A percentile compares a stretch with the other conserved stretches of the same genome.
These are phyloP conservation scores for Penicillium odoratum DNA, from an alignment of 495 filamentous ascomycete genomes.

Conservation along the genomic window DNA sequence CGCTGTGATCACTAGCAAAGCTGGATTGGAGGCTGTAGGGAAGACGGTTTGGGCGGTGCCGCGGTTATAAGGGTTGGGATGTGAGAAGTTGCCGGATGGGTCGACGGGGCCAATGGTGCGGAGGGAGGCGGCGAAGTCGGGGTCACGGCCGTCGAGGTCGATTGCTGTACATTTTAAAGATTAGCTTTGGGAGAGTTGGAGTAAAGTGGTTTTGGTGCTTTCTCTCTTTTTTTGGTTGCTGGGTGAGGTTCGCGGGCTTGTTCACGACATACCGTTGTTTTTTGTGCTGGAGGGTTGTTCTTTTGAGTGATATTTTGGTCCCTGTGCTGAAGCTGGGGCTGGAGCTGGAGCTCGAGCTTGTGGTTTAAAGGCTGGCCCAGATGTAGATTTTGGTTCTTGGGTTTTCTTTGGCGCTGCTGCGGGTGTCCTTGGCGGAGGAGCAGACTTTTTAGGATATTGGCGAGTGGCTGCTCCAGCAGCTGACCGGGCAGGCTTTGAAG, in stretches of 20 bases:
- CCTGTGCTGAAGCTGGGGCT: conserved; percentile 27
- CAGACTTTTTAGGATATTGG: conserved; percentile 55
- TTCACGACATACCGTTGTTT: conserved; percentile 31
- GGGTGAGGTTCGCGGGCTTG: not conserved
- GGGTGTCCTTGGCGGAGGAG: conserved; percentile 32
- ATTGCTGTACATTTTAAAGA: conserved; percentile 48
- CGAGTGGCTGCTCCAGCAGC: conserved; percentile 52
- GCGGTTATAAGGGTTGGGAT: conserved; percentile 48
- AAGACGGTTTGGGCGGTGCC: conserved; percentile 39
- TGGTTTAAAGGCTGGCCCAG: conserved; percentile 20
- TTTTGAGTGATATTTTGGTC: conserved; percentile 43
- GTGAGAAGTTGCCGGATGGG: conserved; percentile 59
- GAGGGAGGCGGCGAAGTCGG: conserved; percentile 61
- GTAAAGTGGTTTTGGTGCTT: not conserved
- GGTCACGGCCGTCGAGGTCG: conserved; percentile 65
- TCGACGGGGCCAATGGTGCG: conserved; percentile 64
- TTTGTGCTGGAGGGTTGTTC: conserved; percentile 36
- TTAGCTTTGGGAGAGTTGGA: not conserved
- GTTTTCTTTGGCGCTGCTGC: conserved; percentile 18
- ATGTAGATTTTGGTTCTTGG: conserved; percentile 14
- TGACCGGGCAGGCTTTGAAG: conserved; percentile 61
- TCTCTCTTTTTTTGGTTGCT: not conserved
- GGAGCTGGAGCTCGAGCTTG: conserved; percentile 11
- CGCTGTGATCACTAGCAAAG: conserved; percentile 49
- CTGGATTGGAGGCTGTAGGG: conserved; percentile 52